Evolutionary conservation across 495 filamentous ascomycete species (phyloP), one percentile per base, ranked within the genome.

Genomic region (Cudoniella acicularis): DNA sequence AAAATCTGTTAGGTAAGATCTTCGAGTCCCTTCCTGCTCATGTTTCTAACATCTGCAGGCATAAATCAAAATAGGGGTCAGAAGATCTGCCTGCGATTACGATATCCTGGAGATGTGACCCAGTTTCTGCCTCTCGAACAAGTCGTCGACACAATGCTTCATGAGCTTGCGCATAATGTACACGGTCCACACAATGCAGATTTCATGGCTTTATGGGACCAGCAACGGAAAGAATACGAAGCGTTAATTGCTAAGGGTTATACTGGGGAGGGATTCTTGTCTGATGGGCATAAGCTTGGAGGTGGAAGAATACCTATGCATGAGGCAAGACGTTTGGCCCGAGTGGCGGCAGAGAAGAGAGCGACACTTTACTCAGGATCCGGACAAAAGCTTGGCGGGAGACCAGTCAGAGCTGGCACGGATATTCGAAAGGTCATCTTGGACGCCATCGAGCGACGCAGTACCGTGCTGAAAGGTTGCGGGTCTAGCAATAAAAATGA

Each of bases 111-210:
- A 59, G 89, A 97, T 72, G 77, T 84, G 42, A 82, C 72, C 51
- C 85, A 89, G 69, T 98, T 98, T 64, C 71, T 96, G 9, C 87
- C 90, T 9, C 64, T 92, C 23, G 91, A 96, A 53, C 73, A 89
- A 60, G 81, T 96, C 1, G 77, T 88, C 13, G 91, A 95, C 70
- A 98, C 93, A 1, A 93, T 98, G 89, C 83, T 98, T 26, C 94
- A 98, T 69, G 94, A 98, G 81, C 83, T 98, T 1, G 86, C 84
- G n/a, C 94, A 98, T 68, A 96, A 87, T 60, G 80, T 89, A 1
- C 82, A 86, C 67, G 90, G 90, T 0, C 89, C 90, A 0, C 94
- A 98, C 67, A 84, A 97, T 57, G 81, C 77, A 40, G 78, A 88
- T 13, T 97, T 97, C 67, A 84, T 96, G 60, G 84, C 83, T 2